Conservation (phyloP, 495 filamentous ascomycete species). For the Halenospora varia region DNA sequence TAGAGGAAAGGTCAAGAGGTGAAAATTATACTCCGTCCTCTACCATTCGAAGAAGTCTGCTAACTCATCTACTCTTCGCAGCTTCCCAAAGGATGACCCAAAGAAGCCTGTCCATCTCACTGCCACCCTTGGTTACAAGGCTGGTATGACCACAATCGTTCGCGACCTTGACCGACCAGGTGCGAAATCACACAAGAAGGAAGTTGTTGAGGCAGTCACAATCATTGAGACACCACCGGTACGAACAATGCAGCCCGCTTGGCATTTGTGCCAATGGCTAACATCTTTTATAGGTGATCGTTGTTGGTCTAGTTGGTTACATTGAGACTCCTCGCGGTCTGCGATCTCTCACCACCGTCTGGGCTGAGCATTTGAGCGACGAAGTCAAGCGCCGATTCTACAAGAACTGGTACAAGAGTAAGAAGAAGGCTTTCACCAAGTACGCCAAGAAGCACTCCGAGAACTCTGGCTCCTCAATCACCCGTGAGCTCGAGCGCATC, state of each 20-base stretch:
- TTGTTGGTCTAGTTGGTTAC: conserved; percentile 99
- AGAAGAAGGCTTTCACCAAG: conserved; percentile 99
- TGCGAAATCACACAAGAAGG: conserved; percentile 99
- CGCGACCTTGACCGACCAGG: conserved; percentile 99
- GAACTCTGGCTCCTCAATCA: conserved; percentile 80
- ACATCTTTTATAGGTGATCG: conserved; percentile 80
- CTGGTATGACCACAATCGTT: conserved; percentile 99
- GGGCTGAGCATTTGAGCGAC: conserved; percentile 98
- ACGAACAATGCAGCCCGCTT: conserved; percentile 67
- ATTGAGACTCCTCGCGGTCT: conserved; percentile 99
- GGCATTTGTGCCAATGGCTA: conserved; percentile 50
- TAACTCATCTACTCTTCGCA: conserved; percentile 39
- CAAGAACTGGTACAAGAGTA: conserved; percentile 99
- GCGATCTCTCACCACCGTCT: conserved; percentile 98
- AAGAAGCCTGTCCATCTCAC: conserved; percentile 99
- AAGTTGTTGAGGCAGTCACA: conserved; percentile 98
- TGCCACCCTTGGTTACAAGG: conserved; percentile 99
- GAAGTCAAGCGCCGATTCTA: conserved; percentile 99
- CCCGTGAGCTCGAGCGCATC: conserved; percentile 97
- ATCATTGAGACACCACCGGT: conserved; percentile 99
- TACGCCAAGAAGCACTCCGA: conserved; percentile 99
- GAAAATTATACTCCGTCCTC: conserved; percentile 34
- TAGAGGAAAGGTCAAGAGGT: conserved; percentile 98
- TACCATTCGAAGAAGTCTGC: conserved; percentile 17
- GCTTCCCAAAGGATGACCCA: conserved; percentile 99